These are phyloP conservation scores for Brasilioporus rufonigricans DNA, from an alignment of 768 basidiomycete genomes.

Conservation along the genomic window DNA sequence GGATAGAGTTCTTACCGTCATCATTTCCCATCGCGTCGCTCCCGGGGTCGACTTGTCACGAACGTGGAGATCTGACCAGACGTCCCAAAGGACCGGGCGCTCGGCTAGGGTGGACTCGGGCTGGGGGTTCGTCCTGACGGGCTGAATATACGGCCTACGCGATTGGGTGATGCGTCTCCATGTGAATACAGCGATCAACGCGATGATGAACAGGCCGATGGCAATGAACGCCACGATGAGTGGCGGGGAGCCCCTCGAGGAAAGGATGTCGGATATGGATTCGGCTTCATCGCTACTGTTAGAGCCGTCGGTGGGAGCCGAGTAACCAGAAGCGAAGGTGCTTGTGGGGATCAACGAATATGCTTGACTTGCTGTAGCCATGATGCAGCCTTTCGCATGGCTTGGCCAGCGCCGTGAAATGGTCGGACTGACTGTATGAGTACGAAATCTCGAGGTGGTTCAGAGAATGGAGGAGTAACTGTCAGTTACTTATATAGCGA, in stretches of 20 bases:
- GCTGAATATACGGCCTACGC: slow-evolving; percentile 15
- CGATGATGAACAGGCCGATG: slow-evolving; percentile 52
- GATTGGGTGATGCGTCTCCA: slow-evolving; percentile 38
- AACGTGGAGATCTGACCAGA: slow-evolving; percentile 27
- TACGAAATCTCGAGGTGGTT: slow-evolving; percentile 12
- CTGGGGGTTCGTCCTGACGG: neutral
- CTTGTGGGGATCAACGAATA: slow-evolving; percentile 4
- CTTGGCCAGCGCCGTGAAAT: neutral
- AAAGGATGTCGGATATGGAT: slow-evolving; percentile 17
- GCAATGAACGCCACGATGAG: slow-evolving; percentile 60
- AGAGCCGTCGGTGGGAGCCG: neutral
- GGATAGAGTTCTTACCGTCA: slow-evolving; percentile 36
- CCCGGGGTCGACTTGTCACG: neutral
- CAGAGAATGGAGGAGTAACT: neutral
- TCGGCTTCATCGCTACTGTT: neutral
- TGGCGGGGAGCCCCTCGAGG: slow-evolving; percentile 45
- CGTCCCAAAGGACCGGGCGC: slow-evolving; percentile 46
- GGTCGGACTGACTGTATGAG: slow-evolving; percentile 2
- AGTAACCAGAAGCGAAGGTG: neutral
- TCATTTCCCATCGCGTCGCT: slow-evolving; percentile 36
- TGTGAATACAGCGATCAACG: slow-evolving; percentile 47
- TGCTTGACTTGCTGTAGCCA: slow-evolving; percentile 15
- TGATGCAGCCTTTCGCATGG: slow-evolving; percentile 15
- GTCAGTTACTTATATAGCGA: slow-evolving; percentile 11
- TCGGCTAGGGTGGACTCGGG: slow-evolving; percentile 14